Base-by-base conservation (phyloP, 78 protist species). In the Acrasis kona region DNA sequence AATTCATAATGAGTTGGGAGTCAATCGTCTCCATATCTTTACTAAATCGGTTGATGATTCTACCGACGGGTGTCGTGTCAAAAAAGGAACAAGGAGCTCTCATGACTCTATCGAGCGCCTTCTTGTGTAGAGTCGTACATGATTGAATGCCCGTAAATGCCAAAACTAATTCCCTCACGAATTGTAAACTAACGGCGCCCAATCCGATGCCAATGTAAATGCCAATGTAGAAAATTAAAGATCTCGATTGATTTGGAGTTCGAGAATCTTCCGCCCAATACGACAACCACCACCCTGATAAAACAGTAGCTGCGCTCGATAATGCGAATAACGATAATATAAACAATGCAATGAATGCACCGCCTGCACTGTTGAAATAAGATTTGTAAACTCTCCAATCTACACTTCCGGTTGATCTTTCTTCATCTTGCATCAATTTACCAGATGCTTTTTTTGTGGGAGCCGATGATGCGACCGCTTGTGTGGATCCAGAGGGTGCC, bases 41-140 rank as follows among this genome's bases (percentile, higher is more conserved):
- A 27, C 89, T 40, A 87, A 95, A 95, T 77, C 97, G 89, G 76
- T 92, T 92, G 36, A 95, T 58, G 42, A 95, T 87, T 8, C 96
- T 80, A 12, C 98, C 98, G 5, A 83, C 58, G 5, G 98, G 98
- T 3, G 95, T 93, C 1, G 89, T 79, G 77, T 94, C 97, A 71
- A 92, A 93, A 85, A 92, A 92, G 76, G 77, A 0, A 41, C 64
- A 36, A 31, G 86, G 86, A 5, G 85, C 38, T 36, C n/a, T 32
- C 34, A 79, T 0, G 35, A 87, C 41, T 4, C 72, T 8, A 6
- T 0, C 57, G 36, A 83, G 27, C 72, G 42, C 29, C 31, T 4
- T 19, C 2, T 0, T 38, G 72, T 87, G 89, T n/a, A n/a, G n/a
- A n/a, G n/a, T n/a, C n/a, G 12, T 82, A 27, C 28, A 0, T 5